A percentile compares a stretch with the other conserved stretches of the same genome.
These are phyloP conservation scores for Kockiozyma suomiensis DNA, from an alignment of 805 yeast species.

Conservation along the genomic window DNA sequence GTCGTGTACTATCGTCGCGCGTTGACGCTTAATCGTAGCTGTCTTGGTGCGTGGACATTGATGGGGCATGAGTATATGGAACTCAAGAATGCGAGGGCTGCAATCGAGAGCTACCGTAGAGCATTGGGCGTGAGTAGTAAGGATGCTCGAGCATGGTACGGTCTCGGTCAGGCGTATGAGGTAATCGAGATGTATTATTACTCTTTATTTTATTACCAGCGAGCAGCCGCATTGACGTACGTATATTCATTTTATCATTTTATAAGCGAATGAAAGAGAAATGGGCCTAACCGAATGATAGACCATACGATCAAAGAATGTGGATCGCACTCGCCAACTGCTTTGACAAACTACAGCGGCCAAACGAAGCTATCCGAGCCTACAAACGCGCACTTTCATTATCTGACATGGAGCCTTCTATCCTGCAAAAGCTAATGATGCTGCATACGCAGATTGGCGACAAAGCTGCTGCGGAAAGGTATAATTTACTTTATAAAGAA, in stretches of 20 bases:
- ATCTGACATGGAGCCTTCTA: conserved; percentile 56
- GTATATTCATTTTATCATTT: background rate
- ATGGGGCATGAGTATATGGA: conserved; percentile 99
- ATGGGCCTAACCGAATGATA: background rate
- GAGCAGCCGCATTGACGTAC: conserved; percentile 75
- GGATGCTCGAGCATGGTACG: conserved; percentile 98
- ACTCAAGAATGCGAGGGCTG: conserved; percentile 93
- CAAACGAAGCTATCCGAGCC: conserved; percentile 73
- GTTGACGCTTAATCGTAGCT: conserved; percentile 71
- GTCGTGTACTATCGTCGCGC: conserved; percentile 92
- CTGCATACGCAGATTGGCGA: conserved; percentile 64
- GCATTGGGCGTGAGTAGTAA: conserved; percentile 88
- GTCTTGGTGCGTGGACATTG: conserved; percentile 92
- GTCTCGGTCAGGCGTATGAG: conserved; percentile 97
- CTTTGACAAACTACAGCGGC: conserved; percentile 74
- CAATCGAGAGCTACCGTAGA: conserved; percentile 89
- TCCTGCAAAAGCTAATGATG: conserved; percentile 67
- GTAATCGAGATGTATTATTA: conserved; percentile 93
- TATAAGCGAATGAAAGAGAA: background rate
- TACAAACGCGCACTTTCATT: conserved; percentile 73
- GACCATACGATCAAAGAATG: conserved; percentile 85
- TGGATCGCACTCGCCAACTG: conserved; percentile 96
- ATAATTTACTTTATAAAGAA: conserved; percentile 69
- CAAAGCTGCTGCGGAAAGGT: conserved; percentile 54
- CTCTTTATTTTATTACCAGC: conserved; percentile 88